Base-by-base conservation (phyloP, 768 basidiomycete genomes). In the Termitomyces sp. region DNA sequence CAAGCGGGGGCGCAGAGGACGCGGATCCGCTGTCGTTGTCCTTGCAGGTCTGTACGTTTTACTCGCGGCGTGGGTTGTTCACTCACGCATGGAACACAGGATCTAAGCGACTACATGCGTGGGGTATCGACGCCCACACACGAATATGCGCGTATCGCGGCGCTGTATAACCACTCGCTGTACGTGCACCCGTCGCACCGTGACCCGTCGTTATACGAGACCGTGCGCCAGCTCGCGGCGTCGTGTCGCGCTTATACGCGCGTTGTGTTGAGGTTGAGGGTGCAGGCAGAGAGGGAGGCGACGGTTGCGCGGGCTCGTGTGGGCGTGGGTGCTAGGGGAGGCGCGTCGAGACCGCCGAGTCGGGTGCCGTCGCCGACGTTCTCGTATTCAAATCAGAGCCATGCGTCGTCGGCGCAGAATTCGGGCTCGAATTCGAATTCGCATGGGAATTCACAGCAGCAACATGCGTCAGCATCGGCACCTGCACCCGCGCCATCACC, bases 51-150 rank as follows among this genome's bases (percentile, higher is more conserved):
- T 54, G 82, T 72, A 7, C 30, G 47, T 15, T 21, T 35, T 37
- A 37, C 5, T 2, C 5, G 37, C 14, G 37, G 5, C 14, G 0
- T 1, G 12, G 14, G 14, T 4, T 14, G 14, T 37, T 37, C 5
- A 6, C 14, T 37, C 14, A 38, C 5, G 15, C 5, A 6, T 38
- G 3, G 7, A 15, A 7, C 3, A 6, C 62, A 91, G 87, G 91
- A 94, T 68, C 75, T 94, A 41, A 81, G 81, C 63, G 80, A 86
- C 51, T 94, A 92, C 63, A 84, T 92, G 81, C 79, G 84, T 46
- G 89, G 89, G 3, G 86, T 92, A 5, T 85, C 84, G 5, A 80
- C 88, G 26, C 91, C 91, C 7, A 78, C 79, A 3, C 85, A 92
- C 60, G 82, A 87, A 59, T 92, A 88, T 61, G 77, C 83, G 0